Base-by-base conservation (phyloP, 108 stramenopile genomes). In the Pseudonitzschia delicatissima region DNA sequence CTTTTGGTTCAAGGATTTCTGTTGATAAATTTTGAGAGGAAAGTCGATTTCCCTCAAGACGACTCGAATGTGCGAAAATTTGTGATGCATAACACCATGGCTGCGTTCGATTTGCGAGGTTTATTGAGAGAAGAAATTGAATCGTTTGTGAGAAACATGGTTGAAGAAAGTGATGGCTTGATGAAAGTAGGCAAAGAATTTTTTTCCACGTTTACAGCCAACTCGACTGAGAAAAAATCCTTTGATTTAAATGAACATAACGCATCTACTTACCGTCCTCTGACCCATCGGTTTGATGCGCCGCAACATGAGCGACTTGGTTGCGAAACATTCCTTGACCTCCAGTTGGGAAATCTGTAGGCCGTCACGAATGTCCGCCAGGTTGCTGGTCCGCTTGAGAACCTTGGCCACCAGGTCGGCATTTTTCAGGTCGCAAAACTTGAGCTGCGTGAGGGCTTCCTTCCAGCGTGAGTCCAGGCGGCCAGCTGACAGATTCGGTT, bases 21-120 rank as follows among this genome's bases (percentile, higher is more conserved):
- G 76, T 49, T 87, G 80, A 55, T 79, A 74, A 49, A 93, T 76
- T 69, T 77, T 80, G 12, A 87, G 77, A 6, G 85, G 80, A 57
- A 90, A 93, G 67, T 93, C 91, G 64, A 93, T 93, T 62, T 93
- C 88, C 49, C 91, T 57, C 32, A 93, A 68, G 42, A 90, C 82
- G 1, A 90, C 75, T 17, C 87, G 82, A 60, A 90, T 84, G 49
- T 92, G 88, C 25, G 85, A 79, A 65, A 72, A 77, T 45, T 81
- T 76, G 37, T 83, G 84, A 49, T 72, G 68, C 77, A 87, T 83
- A 18, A 73, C 75, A 15, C 91, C 91, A 40, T 74, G 34, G 48
- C 87, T 87, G 48, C 42, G n/a, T 44, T 7, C 42, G 42, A 44
- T 44, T 5, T 44, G 17, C 42, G 42, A 7, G 42, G 2, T n/a